Conservation (phyloP, 2,329 filamentous ascomycete genomes). For the Colletotrichum chlorophyti region DNA sequence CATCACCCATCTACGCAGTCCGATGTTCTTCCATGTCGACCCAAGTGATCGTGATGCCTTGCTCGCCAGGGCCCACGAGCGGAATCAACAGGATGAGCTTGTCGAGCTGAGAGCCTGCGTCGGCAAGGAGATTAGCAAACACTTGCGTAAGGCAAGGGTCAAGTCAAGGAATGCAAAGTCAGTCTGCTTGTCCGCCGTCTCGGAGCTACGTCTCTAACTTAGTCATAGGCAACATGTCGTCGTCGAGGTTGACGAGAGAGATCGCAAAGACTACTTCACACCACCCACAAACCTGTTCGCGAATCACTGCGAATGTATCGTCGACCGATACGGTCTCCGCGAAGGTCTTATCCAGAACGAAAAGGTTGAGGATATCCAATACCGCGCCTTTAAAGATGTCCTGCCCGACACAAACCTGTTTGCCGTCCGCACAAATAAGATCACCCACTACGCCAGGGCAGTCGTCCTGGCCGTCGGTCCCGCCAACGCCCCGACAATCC, state of each 20-base stretch:
- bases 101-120: slow-evolving; percentile 77
- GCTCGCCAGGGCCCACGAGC: slow-evolving; percentile 70
- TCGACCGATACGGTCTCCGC: slow-evolving; percentile 64
- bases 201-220: slow-evolving; percentile 25
- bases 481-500: slow-evolving; percentile 63
- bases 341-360: slow-evolving; percentile 65
- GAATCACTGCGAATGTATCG: slow-evolving; percentile 66
- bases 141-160: slow-evolving; percentile 63
- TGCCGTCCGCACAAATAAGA: slow-evolving; percentile 64
- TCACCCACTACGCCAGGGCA: slow-evolving; percentile 61
- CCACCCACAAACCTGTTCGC: slow-evolving; percentile 68
- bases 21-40: slow-evolving; percentile 85
- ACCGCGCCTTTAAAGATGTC: slow-evolving; percentile 52
- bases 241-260: slow-evolving; percentile 68
- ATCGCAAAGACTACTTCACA: slow-evolving; percentile 73
- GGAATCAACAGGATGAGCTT: slow-evolving; percentile 67
- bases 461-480: slow-evolving; percentile 77
- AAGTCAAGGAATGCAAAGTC: slow-evolving; percentile 29
- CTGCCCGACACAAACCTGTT: slow-evolving; percentile 66
- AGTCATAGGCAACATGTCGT: slow-evolving; percentile 48
- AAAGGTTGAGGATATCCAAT: slow-evolving; percentile 66
- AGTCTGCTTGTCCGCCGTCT: slow-evolving; percentile 24
- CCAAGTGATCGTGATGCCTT: slow-evolving; percentile 77
- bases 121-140: slow-evolving; percentile 81
- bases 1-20: slow-evolving; percentile 76